Percentiles rank a stretch among this genome's conserved stretches.
These are phyloP conservation scores for Choiromyces venosus DNA, from an alignment of 495 filamentous ascomycete genomes.

Conservation along the genomic window DNA sequence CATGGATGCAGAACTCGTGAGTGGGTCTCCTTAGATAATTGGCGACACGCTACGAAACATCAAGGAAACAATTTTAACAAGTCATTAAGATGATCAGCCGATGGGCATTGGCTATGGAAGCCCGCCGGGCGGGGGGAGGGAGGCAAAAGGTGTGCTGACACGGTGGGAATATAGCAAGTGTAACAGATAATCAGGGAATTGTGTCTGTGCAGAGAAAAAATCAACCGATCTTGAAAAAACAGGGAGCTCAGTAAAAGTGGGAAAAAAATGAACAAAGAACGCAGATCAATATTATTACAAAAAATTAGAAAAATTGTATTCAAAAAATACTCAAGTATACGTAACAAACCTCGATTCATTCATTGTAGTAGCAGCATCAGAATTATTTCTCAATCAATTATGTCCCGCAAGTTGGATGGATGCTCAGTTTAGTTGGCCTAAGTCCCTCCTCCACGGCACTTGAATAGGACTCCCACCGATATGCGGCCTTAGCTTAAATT, in stretches of 20 bases:
- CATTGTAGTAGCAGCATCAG: not conserved
- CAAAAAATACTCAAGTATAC: not conserved
- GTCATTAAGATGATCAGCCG: conserved; percentile 37
- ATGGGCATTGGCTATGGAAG: conserved; percentile 30
- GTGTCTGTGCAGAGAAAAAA: not conserved
- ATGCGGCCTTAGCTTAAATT: not conserved
- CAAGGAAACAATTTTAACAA: conserved; percentile 39
- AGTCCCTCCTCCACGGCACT: not conserved
- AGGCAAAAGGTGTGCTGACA: not conserved
- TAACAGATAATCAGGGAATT: not conserved
- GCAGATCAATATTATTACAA: not conserved
- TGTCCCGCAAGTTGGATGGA: not conserved
- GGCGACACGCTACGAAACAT: conserved; percentile 32
- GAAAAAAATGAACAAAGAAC: not conserved
- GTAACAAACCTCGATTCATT: not conserved
- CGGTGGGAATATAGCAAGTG: not conserved
- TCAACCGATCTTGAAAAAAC: not conserved
- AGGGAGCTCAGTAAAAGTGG: not conserved
- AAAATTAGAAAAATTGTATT: not conserved
- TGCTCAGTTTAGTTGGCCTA: not conserved
- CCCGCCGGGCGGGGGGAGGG: not conserved
- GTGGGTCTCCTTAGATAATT: conserved; percentile 16
- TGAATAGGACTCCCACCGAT: not conserved
- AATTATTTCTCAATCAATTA: not conserved
- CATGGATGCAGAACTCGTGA: not conserved